Conservation (phyloP, 1,139 yeast genomes). For the Citeromyces hawaiiensis region DNA sequence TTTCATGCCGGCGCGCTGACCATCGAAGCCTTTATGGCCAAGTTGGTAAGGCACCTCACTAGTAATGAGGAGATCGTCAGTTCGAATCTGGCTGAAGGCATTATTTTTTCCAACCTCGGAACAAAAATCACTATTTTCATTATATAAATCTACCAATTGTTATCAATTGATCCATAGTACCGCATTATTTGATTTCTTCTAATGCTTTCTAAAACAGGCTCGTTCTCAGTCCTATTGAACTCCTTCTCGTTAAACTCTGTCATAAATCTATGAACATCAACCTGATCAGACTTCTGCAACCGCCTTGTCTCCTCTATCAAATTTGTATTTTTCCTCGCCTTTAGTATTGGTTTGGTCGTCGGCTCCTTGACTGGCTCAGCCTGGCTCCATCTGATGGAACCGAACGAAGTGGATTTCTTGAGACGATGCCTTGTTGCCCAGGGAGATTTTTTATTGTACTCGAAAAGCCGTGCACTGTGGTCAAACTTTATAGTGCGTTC, state of each 20-base stretch:
- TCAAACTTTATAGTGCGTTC: not conserved
- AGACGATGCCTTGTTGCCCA: not conserved
- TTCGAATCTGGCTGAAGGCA: conserved; percentile 30
- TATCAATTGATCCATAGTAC: not conserved
- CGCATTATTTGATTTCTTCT: not conserved
- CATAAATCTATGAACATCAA: not conserved
- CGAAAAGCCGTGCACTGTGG: not conserved
- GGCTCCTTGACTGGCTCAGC: not conserved
- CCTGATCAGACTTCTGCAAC: not conserved
- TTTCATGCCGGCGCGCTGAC: not conserved
- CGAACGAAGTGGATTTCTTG: not conserved
- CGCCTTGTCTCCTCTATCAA: not conserved
- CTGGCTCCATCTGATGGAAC: not conserved
- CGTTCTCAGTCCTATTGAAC: not conserved
- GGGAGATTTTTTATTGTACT: not conserved
- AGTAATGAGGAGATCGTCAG: conserved; percentile 37
- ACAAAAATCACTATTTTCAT: no score
- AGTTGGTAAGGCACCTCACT: conserved; percentile 37
- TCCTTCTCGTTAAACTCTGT: not conserved
- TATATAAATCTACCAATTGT: not conserved
- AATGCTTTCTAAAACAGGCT: not conserved
- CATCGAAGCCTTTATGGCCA: conserved; percentile 22
- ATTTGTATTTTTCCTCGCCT: not conserved
- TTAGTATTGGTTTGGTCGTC: not conserved
- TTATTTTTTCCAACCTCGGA: conserved; percentile 7